These are phyloP conservation scores for Phanerodontia chrysosporium DNA, from an alignment of 768 basidiomycete species.

Conservation along the genomic window DNA sequence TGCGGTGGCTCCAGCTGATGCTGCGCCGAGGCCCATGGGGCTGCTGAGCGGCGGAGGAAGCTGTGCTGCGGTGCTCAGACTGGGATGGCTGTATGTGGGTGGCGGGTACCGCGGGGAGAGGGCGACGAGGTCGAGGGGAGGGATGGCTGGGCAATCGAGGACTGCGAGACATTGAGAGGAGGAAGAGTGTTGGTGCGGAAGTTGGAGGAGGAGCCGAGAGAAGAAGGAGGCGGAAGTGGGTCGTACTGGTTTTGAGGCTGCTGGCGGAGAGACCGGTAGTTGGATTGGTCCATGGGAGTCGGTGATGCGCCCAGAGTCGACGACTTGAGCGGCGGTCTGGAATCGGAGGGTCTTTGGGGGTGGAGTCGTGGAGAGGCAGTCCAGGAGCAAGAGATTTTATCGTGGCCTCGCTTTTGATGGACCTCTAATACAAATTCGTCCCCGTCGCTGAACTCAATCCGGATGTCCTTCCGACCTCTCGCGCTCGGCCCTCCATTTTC, in stretches of 20 bases:
- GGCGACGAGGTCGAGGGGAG: slow-evolving; percentile 20
- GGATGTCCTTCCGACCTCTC: not conserved
- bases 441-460: not conserved
- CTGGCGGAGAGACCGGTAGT: not conserved
- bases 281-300: slow-evolving; percentile 1
- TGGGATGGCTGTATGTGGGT: slow-evolving; percentile 32
- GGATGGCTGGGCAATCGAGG: not conserved
- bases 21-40: not conserved
- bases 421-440: not conserved
- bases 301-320: not conserved
- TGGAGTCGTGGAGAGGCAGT: slow-evolving; percentile 4
- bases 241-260: slow-evolving; percentile 35
- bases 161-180: slow-evolving; percentile 22
- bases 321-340: not conserved
- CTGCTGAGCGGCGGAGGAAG: slow-evolving; percentile 26
- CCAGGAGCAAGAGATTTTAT: slow-evolving; percentile 3
- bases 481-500: not conserved
- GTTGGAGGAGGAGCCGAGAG: slow-evolving; percentile 34
- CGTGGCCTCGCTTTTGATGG: not conserved
- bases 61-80: slow-evolving; percentile 27
- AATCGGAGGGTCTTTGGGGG: not conserved
- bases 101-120: slow-evolving; percentile 27
- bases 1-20: slow-evolving; percentile 31
- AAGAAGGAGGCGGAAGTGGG: slow-evolving; percentile 41
- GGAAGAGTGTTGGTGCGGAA: slow-evolving; percentile 40